phyloP scores from a whole-genome alignment of 352 stramenopile genomes.

The Poterioochromonas sp. region DNA sequence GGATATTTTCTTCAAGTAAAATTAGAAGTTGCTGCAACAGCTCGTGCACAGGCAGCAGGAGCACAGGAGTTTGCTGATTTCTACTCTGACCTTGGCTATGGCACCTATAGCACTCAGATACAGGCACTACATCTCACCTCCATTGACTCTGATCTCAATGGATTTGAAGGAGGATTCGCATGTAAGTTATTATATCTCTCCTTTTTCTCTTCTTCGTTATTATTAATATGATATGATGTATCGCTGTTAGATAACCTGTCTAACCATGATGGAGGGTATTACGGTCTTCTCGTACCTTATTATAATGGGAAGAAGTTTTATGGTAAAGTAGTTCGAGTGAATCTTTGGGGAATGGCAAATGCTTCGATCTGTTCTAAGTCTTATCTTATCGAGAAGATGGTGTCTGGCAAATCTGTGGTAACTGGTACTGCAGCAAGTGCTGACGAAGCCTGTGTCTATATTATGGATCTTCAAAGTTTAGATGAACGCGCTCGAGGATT shows the following conservation, averaged over 20 bases:
- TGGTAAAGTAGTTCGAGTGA: slow-evolving; percentile 25
- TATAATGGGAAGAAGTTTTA: slow-evolving; percentile 28
- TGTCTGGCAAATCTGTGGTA: background rate
- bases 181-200: background rate
- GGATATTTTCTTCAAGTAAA: slow-evolving; percentile 5
- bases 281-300: slow-evolving; percentile 19
- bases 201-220: background rate
- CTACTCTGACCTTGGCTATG: background rate
- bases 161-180: slow-evolving; percentile 29
- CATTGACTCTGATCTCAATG: slow-evolving; percentile 6
- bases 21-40: background rate
- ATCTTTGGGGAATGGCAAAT: background rate
- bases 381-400: background rate
- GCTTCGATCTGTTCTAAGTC: background rate
- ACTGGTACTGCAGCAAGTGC: background rate
- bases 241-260: background rate
- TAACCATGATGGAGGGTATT: slow-evolving; percentile 3
- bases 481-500: background rate
- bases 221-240: background rate
- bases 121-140: background rate
- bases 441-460: background rate
- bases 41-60: background rate
- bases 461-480: background rate
- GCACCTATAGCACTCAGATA: slow-evolving; percentile 18
- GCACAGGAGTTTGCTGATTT: slow-evolving; percentile 26